Percentiles rank a stretch among this genome's conserved stretches.
These are phyloP conservation scores for Haematococcus sp. DNA, from an alignment of 139 green algal species.

Conservation along the genomic window DNA sequence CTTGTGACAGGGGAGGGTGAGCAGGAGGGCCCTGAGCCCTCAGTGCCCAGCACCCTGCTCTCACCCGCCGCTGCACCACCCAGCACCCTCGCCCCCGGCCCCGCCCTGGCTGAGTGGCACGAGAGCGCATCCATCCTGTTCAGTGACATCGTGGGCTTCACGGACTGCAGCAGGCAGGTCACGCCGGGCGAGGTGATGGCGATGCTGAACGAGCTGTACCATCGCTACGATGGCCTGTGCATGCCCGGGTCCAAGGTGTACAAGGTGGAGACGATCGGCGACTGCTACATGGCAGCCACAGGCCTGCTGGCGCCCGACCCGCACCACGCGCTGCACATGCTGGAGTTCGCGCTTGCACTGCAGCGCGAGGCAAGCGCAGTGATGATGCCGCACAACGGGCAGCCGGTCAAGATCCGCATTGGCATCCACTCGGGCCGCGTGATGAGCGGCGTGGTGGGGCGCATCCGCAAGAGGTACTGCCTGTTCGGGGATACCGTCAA, in stretches of 20 bases:
- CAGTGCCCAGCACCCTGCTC: too few relatives aligned
- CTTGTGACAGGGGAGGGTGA: too few relatives aligned
- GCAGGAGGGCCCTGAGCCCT: too few relatives aligned
- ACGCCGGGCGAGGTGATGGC: too few relatives aligned
- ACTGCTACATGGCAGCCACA: conserved; percentile 32
- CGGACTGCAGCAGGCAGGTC: too few relatives aligned
- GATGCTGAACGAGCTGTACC: too few relatives aligned
- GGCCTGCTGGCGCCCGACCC: conserved; percentile 31
- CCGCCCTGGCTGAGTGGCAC: too few relatives aligned
- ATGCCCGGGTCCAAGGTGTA: background rate
- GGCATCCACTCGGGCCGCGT: conserved; percentile 10
- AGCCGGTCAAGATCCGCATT: background rate
- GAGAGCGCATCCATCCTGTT: too few relatives aligned
- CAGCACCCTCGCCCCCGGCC: too few relatives aligned
- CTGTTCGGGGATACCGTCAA: conserved; percentile 37
- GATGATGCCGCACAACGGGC: background rate
- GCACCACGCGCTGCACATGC: conserved; percentile 4
- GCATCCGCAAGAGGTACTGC: conserved; percentile 32
- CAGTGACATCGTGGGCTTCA: too few relatives aligned
- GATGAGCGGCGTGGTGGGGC: conserved; percentile 25
- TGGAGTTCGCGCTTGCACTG: conserved; percentile 12
- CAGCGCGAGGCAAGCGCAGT: background rate
- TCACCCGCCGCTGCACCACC: too few relatives aligned
- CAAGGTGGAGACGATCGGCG: conserved; percentile 25
- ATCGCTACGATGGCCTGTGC: conserved; percentile 13